A percentile compares a stretch with the other conserved stretches of the same genome.
Evolutionary conservation across 192 early-diverging fungal genomes (phyloP).

Genomic region (Podila clonocystis): DNA sequence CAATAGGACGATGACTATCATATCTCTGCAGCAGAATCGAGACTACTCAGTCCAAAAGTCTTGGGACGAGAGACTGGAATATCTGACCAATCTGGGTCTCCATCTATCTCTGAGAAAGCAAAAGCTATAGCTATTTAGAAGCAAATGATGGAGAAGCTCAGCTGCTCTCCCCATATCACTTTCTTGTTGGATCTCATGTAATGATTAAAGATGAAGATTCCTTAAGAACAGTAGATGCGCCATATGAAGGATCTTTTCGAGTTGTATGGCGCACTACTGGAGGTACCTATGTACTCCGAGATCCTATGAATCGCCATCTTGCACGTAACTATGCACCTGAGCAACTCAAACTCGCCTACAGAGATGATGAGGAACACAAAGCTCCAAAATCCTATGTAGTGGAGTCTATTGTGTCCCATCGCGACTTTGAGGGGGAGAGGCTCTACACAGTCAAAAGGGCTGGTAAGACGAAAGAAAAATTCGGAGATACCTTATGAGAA

Average conservation of each 20-base stretch:
- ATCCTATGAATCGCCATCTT: not conserved
- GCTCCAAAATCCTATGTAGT: not conserved
- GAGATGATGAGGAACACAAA: not conserved
- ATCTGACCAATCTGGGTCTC: slow-evolving; percentile 5
- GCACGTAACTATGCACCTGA: slow-evolving; percentile 2
- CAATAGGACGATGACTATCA: no score
- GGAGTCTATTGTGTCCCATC: not conserved
- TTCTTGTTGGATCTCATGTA: not conserved
- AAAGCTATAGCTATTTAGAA: not conserved
- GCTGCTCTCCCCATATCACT: not conserved
- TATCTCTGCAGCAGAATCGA: not conserved
- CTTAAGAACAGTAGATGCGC: not conserved
- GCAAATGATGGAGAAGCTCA: slow-evolving; percentile 8
- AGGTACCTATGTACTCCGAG: not conserved
- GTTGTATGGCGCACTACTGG: not conserved
- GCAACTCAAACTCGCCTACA: not conserved
- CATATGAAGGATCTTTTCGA: slow-evolving; percentile 4
- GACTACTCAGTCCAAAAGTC: not conserved
- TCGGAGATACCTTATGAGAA: no score
- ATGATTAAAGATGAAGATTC: slow-evolving; percentile 2
- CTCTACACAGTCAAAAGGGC: no score
- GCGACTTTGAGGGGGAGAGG: not conserved
- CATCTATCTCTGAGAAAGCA: slow-evolving; percentile 10
- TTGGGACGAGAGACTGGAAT: not conserved
- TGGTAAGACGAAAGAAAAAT: no score